Percentiles rank a stretch among this genome's conserved stretches.
Conservation (phyloP, 306 rosid genomes). For the Ceratonia siliqua region DNA sequence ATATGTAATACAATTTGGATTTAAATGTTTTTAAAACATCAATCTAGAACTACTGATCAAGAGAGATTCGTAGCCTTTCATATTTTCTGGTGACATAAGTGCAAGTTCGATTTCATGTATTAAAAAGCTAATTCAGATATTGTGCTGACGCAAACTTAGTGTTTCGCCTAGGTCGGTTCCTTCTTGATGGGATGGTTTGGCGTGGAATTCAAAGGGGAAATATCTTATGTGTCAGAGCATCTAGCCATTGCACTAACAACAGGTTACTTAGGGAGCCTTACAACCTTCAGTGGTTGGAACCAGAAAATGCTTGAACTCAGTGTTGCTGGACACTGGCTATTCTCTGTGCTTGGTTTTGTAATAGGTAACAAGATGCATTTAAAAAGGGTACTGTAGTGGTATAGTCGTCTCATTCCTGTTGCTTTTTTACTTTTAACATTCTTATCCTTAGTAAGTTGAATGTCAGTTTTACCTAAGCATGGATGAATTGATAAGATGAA, state of each 20-base stretch:
- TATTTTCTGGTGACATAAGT: too few relatives aligned
- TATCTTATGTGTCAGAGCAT: constrained; percentile 64
- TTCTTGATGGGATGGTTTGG: constrained; percentile 98
- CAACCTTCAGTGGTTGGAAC: constrained; percentile 95
- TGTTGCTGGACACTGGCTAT: constrained; percentile 68
- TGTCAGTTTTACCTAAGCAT: not conserved
- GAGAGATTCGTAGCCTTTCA: too few relatives aligned
- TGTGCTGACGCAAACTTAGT: not conserved
- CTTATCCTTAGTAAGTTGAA: not conserved
- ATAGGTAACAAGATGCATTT: constrained; percentile 50
- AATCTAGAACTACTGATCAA: too few relatives aligned
- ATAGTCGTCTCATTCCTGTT: not conserved
- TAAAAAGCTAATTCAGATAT: not conserved
- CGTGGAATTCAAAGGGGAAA: constrained; percentile 74
- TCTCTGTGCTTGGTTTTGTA: constrained; percentile 61
- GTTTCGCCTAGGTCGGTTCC: constrained; percentile 68
- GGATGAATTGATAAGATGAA: constrained; percentile 17
- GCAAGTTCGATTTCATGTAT: not conserved
- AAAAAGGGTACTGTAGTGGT: not conserved
- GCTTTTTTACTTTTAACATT: not conserved
- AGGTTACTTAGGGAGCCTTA: constrained; percentile 91
- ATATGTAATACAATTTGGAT: too few relatives aligned
- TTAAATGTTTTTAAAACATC: too few relatives aligned
- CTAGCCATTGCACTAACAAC: constrained; percentile 74
- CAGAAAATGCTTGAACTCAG: constrained; percentile 89